Base-by-base conservation (phyloP, 257 asterid species). In the Lavandula angustifolia region DNA sequence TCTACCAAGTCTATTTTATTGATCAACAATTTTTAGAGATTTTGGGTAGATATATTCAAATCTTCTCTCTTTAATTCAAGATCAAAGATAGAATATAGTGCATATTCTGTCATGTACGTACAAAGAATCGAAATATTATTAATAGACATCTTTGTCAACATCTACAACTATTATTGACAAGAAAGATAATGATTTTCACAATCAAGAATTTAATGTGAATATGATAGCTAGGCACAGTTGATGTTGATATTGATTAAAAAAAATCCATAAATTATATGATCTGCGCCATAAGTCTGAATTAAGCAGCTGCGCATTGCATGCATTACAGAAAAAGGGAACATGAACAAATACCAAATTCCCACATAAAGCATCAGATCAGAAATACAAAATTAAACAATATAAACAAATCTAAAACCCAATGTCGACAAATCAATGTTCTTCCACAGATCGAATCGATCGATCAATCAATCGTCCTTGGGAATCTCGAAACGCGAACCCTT, bases 151-250 rank as follows among this genome's bases (percentile, higher is more conserved):
- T n/a, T n/a, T n/a, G n/a, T n/a, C n/a, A n/a, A n/a, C n/a, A n/a
- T n/a, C n/a, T n/a, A n/a, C n/a, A n/a, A n/a, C n/a, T n/a, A n/a
- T n/a, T n/a, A n/a, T n/a, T n/a, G n/a, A n/a, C n/a, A n/a, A n/a
- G n/a, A n/a, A 57, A 2, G 84, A 79, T 85, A 83, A 42, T 94
- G 60, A 70, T 78, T 79, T 74, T 78, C 82, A 37, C 92, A 90
- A 12, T 64, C 76, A 1, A 94, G 82, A n/a, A 74, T 83, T 86
- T 65, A 94, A 76, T 68, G 63, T 80, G 59, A 54, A 67, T 43
- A 94, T 76, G 76, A 86, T 66, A n/a, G n/a, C n/a, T n/a, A n/a
- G n/a, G n/a, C n/a, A n/a, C n/a, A n/a, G n/a, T n/a, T n/a, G n/a
- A n/a, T n/a, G n/a, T n/a, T n/a, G n/a, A n/a, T n/a, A n/a, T n/a